phyloP scores from a whole-genome alignment of 2,329 filamentous ascomycete genomes.

The Fusarium nelsonii region DNA sequence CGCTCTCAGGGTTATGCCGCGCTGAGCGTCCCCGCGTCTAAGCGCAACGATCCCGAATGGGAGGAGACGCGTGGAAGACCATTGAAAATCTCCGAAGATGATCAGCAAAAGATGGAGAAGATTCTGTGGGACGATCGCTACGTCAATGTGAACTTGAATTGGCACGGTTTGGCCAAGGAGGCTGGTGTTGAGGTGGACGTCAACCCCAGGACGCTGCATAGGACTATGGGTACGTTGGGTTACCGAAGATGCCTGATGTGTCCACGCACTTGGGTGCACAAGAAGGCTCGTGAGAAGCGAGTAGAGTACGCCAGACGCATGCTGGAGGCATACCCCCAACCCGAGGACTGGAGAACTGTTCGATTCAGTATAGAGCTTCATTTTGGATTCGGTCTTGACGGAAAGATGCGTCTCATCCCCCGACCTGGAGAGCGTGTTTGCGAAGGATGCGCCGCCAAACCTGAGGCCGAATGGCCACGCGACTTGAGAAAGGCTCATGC shows the following conservation, averaged over 20 bases:
- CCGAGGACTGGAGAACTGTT: constrained; percentile 51
- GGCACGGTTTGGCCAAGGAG: constrained; percentile 51
- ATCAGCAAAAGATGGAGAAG: constrained; percentile 54
- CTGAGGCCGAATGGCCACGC: constrained; percentile 50
- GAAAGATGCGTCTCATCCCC: constrained; percentile 53
- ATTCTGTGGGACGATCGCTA: constrained; percentile 55
- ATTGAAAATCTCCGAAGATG: constrained; percentile 52
- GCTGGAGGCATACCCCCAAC: constrained; percentile 51
- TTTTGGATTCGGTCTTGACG: constrained; percentile 56
- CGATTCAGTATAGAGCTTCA: constrained; percentile 56
- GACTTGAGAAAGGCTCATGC: constrained; percentile 53
- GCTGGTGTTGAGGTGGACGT: constrained; percentile 51
- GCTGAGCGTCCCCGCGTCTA: constrained; percentile 50
- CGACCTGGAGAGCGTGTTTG: constrained; percentile 53
- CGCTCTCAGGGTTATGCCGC: constrained; percentile 56
- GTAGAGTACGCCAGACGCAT: constrained; percentile 52
- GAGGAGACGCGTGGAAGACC: constrained; percentile 55
- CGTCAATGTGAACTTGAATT: constrained; percentile 51
- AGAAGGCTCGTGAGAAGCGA: constrained; percentile 51
- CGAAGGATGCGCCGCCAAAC: constrained; percentile 42
- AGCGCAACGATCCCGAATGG: constrained; percentile 55
- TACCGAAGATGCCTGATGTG: constrained; percentile 54
- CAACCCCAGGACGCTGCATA: constrained; percentile 54
- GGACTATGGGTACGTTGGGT: constrained; percentile 54
- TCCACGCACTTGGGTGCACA: constrained; percentile 49